Evolutionary conservation across 2,329 filamentous ascomycete genomes (phyloP).

Genomic region (Orbilia ellipsospora): DNA sequence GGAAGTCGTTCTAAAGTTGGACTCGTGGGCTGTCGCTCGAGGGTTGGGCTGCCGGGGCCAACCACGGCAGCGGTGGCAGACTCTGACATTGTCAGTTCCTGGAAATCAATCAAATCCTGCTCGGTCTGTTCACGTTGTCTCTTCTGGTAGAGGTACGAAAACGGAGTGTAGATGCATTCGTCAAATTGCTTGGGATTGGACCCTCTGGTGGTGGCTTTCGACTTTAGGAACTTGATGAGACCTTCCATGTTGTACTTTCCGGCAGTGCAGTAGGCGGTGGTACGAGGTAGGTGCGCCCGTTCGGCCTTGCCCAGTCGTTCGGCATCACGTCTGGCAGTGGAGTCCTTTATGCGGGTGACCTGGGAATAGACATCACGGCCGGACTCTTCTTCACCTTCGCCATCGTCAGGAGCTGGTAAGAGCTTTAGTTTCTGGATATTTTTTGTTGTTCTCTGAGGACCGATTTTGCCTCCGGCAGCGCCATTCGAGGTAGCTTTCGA

Average conservation of each 20-base stretch:
- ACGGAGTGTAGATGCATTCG: constrained; percentile 93
- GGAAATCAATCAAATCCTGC: constrained; percentile 72
- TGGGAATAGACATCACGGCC: constrained; percentile 96
- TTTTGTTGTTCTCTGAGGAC: constrained; percentile 92
- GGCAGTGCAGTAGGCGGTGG: constrained; percentile 96
- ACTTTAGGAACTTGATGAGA: constrained; percentile 90
- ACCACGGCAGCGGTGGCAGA: constrained; percentile 51
- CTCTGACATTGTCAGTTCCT: constrained; percentile 62
- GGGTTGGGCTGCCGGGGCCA: constrained; percentile 24
- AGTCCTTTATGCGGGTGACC: constrained; percentile 97
- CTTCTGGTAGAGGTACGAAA: constrained; percentile 75
- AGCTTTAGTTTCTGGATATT: constrained; percentile 97
- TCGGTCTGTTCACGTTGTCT: constrained; percentile 77
- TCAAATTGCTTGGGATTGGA: constrained; percentile 92
- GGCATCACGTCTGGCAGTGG: constrained; percentile 89
- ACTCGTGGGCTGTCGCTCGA: too few relatives aligned
- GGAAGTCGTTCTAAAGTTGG: too few relatives aligned
- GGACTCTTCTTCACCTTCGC: constrained; percentile 84
- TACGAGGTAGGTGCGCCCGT: constrained; percentile 83
- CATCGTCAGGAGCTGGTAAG: constrained; percentile 88
- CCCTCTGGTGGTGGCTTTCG: constrained; percentile 78
- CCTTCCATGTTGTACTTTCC: constrained; percentile 90
- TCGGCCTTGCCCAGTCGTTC: constrained; percentile 94
- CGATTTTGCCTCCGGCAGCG: constrained; percentile 74
- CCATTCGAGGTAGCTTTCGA: constrained; percentile 41